These are phyloP conservation scores for Apiotrichum domesticum DNA, from an alignment of 1,284 basidiomycete genomes.

Conservation along the genomic window DNA sequence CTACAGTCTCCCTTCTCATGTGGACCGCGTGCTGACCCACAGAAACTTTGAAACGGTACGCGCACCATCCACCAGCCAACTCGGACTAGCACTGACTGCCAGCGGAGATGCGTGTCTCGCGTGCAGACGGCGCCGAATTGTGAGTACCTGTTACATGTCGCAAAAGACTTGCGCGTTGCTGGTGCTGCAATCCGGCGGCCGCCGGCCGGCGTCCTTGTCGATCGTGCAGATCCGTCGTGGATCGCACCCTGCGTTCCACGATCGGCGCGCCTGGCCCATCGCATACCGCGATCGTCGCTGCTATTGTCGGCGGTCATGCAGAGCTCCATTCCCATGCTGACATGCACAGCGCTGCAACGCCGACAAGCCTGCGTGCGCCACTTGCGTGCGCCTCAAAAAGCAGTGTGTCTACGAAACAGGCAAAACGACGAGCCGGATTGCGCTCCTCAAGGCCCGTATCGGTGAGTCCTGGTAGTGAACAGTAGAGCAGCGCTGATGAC, in stretches of 20 bases:
- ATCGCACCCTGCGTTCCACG: too few species aligned
- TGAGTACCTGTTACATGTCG: slow-evolving; percentile 6
- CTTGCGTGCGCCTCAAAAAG: slow-evolving; percentile 23
- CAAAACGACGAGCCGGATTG: slow-evolving; percentile 22
- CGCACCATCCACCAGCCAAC: too few species aligned
- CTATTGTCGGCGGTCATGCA: background rate
- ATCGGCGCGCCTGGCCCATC: background rate
- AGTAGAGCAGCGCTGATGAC: too few species aligned
- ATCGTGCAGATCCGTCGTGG: background rate
- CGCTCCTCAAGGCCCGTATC: slow-evolving; percentile 24
- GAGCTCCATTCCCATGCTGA: background rate
- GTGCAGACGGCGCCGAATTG: slow-evolving; percentile 28
- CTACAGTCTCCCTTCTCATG: background rate
- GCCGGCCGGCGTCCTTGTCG: background rate
- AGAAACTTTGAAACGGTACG: slow-evolving; percentile 19
- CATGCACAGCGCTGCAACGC: slow-evolving; percentile 24
- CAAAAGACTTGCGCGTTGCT: background rate
- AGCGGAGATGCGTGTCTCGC: slow-evolving; percentile 29
- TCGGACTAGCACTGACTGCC: background rate
- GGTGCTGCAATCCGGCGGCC: background rate
- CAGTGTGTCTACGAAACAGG: slow-evolving; percentile 28
- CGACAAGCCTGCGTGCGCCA: slow-evolving; percentile 25
- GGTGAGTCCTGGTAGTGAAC: slow-evolving; percentile 6
- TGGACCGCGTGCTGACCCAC: background rate
- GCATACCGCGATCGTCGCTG: too few species aligned